Conservation (phyloP, 2,329 filamentous ascomycete species). For the Penicillium sp. region DNA sequence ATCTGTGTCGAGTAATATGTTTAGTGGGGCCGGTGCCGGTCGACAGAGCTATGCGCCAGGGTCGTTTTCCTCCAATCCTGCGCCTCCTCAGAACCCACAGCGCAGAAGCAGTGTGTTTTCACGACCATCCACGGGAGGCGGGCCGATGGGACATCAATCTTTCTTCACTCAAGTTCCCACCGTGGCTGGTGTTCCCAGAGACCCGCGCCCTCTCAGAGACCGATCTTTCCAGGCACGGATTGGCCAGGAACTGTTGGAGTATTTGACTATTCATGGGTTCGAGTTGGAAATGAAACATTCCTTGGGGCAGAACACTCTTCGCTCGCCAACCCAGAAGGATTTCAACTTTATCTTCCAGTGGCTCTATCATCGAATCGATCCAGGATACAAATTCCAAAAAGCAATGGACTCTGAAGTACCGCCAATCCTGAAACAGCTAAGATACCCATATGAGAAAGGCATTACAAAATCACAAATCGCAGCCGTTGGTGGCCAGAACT, state of each 20-base stretch:
- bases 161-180: slow-evolving; percentile 90
- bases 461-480: slow-evolving; percentile 96
- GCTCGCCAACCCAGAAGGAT: slow-evolving; percentile 94
- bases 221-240: slow-evolving; percentile 76
- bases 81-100: slow-evolving; percentile 52
- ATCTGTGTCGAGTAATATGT: slow-evolving; percentile 69
- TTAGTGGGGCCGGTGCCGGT: slow-evolving; percentile 56
- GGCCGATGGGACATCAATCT: slow-evolving; percentile 73
- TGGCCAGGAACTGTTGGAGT: slow-evolving; percentile 86
- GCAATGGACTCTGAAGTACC: slow-evolving; percentile 94
- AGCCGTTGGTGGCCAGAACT: slow-evolving; percentile 94
- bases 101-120: slow-evolving; percentile 80
- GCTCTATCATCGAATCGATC: slow-evolving; percentile 94
- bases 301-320: slow-evolving; percentile 85
- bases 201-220: slow-evolving; percentile 83
- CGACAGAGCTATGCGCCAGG: slow-evolving; percentile 70
- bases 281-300: slow-evolving; percentile 97
- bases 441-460: slow-evolving; percentile 91
- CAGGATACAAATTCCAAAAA: slow-evolving; percentile 88
- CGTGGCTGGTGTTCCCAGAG: slow-evolving; percentile 75
- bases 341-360: slow-evolving; percentile 98
- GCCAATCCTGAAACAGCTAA: slow-evolving; percentile 83
- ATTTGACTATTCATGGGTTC: slow-evolving; percentile 89
- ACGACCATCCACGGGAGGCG: slow-evolving; percentile 64
- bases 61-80: slow-evolving; percentile 55